Conservation (phyloP, 441 rosid species). For the Pelargonium citronellum region DNA sequence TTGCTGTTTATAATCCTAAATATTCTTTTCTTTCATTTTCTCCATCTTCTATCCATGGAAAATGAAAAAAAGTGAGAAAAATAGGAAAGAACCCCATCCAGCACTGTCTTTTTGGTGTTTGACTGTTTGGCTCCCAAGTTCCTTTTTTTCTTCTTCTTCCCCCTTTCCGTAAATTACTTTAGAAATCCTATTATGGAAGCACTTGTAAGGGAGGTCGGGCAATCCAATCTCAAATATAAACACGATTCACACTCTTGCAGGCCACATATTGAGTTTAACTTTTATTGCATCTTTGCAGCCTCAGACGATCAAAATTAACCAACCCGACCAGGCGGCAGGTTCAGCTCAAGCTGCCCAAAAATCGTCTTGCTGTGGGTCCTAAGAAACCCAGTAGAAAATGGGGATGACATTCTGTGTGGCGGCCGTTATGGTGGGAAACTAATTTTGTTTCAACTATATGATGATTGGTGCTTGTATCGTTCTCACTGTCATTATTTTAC, state of each 20-base stretch:
- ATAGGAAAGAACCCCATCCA: no score
- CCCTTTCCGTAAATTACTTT: no score
- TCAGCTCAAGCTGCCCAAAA: conserved; percentile 53
- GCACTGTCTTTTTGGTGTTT: no score
- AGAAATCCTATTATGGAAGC: conserved; percentile 39
- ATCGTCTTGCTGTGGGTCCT: conserved; percentile 77
- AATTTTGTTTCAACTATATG: conserved; percentile 5
- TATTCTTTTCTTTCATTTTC: no score
- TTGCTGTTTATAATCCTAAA: no score
- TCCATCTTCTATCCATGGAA: no score
- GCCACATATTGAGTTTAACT: neutral
- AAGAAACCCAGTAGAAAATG: conserved; percentile 21
- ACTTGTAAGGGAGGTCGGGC: conserved; percentile 51
- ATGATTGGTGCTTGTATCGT: conserved; percentile 7
- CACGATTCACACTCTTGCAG: no score
- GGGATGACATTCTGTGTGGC: neutral
- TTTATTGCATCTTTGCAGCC: conserved; percentile 45
- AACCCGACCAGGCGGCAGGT: conserved; percentile 55
- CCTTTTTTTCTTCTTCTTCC: neutral
- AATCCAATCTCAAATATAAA: neutral
- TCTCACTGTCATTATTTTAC: neutral
- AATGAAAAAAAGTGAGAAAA: no score
- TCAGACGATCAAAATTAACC: conserved; percentile 80
- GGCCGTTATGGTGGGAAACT: neutral
- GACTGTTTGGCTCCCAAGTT: neutral